Evolutionary conservation across 306 rosid species (phyloP).

Genomic region (Ziziphus jujuba): DNA sequence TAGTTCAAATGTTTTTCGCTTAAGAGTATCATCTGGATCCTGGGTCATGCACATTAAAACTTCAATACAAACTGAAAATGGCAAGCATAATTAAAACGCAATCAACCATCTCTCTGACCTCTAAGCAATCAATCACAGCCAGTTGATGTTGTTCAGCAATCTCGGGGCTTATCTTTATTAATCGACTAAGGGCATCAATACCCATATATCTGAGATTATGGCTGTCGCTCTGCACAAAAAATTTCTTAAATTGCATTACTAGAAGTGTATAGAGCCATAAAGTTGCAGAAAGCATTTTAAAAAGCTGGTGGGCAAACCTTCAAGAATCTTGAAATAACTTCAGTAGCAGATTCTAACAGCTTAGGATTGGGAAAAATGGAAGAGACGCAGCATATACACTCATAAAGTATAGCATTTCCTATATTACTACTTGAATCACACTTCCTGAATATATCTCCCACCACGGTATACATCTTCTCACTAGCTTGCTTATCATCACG

Average conservation of each 20-base stretch:
- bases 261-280: background rate
- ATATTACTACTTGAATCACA: constrained; percentile 74
- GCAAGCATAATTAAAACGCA: constrained; percentile 1
- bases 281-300: background rate
- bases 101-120: constrained; percentile 48
- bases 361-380: constrained; percentile 73
- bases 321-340: constrained; percentile 82
- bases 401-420: constrained; percentile 91
- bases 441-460: constrained; percentile 80
- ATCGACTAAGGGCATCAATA: constrained; percentile 91
- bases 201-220: constrained; percentile 99
- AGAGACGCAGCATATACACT: constrained; percentile 77
- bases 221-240: constrained; percentile 79
- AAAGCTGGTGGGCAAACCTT: constrained; percentile 49
- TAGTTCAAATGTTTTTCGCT: constrained; percentile 90
- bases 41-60: constrained; percentile 38
- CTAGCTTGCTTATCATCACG: constrained; percentile 88
- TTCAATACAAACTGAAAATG: constrained; percentile 10
- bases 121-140: constrained; percentile 97
- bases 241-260: background rate
- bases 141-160: constrained; percentile 95
- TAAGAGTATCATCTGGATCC: constrained; percentile 98
- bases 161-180: constrained; percentile 81
- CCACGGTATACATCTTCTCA: constrained; percentile 79
- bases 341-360: constrained; percentile 82